A percentile compares a stretch with the other conserved stretches of the same genome.
Evolutionary conservation across 108 stramenopile genomes (phyloP).

Genomic region (Cyclotella distinguenda): DNA sequence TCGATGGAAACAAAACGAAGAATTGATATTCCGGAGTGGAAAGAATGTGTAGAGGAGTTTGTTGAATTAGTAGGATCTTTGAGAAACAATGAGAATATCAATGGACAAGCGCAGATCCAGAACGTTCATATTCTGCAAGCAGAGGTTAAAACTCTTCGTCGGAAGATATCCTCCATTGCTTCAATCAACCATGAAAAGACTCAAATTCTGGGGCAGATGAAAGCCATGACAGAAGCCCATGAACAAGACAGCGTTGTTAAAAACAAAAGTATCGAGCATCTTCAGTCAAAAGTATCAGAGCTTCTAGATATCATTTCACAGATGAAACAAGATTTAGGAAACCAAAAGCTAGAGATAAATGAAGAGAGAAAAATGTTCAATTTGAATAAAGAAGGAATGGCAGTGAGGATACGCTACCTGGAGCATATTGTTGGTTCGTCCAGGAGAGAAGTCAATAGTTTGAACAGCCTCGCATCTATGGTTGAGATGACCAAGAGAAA

Average conservation of each 20-base stretch:
- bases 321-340: conserved; percentile 10
- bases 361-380: conserved; percentile 10
- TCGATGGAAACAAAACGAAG: not conserved
- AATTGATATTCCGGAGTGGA: conserved; percentile 14
- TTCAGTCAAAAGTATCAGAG: conserved; percentile 19
- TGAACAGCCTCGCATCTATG: not conserved
- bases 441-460: not conserved
- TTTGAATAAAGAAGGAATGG: conserved; percentile 28
- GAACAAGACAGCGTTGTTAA: conserved; percentile 1
- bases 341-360: not conserved
- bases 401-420: conserved; percentile 33
- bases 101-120: not conserved
- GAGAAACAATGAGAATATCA: not conserved
- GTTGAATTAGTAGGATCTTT: conserved; percentile 5
- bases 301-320: conserved; percentile 4
- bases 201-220: not conserved
- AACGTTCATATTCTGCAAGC: no score
- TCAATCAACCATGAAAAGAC: conserved; percentile 3
- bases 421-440: conserved; percentile 25
- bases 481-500: not conserved
- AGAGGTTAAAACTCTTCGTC: not conserved
- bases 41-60: conserved; percentile 23
- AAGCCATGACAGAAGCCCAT: conserved; percentile 18
- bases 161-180: not conserved
- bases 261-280: not conserved